These are phyloP conservation scores for Echium plantagineum DNA, from an alignment of 257 asterid genomes.

Conservation along the genomic window DNA sequence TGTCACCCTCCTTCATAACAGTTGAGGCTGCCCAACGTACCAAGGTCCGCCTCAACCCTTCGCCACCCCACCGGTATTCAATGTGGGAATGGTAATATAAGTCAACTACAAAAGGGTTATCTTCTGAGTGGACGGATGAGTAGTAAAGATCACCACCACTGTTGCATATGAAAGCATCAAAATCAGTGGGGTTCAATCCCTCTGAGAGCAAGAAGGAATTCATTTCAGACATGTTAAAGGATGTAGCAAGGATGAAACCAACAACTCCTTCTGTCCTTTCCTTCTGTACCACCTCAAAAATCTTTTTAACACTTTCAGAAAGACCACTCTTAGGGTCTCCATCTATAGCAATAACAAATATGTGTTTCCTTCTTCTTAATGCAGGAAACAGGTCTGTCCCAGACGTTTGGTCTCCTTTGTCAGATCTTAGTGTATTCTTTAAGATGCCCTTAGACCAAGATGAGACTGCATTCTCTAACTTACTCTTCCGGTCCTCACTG, in stretches of 20 bases:
- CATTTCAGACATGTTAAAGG: conserved; percentile 53
- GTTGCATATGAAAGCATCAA: conserved; percentile 93
- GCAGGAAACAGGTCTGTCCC: conserved; percentile 80
- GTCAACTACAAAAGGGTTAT: conserved; percentile 81
- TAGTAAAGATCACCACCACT: conserved; percentile 98
- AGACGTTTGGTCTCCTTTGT: conserved; percentile 47
- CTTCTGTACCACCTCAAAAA: conserved; percentile 59
- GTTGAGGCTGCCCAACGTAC: conserved; percentile 77
- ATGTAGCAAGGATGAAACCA: conserved; percentile 82
- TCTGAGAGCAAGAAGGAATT: conserved; percentile 56
- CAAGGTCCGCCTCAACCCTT: conserved; percentile 91
- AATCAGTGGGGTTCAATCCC: conserved; percentile 60
- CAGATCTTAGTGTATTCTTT: conserved; percentile 44
- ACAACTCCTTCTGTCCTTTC: conserved; percentile 76
- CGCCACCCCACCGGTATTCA: conserved; percentile 99
- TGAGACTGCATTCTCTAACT: conserved; percentile 67
- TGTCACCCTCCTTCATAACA: conserved; percentile 44
- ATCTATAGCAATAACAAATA: conserved; percentile 89
- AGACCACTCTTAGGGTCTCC: conserved; percentile 52
- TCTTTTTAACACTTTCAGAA: conserved; percentile 58
- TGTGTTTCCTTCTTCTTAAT: conserved; percentile 65
- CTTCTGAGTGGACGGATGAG: conserved; percentile 62
- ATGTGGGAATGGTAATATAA: conserved; percentile 96
- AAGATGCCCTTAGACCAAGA: conserved; percentile 54
- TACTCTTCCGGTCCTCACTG: conserved; percentile 50